Evolutionary conservation across 2,329 filamentous ascomycete genomes (phyloP).

Genomic region (Nakataea oryzae): DNA sequence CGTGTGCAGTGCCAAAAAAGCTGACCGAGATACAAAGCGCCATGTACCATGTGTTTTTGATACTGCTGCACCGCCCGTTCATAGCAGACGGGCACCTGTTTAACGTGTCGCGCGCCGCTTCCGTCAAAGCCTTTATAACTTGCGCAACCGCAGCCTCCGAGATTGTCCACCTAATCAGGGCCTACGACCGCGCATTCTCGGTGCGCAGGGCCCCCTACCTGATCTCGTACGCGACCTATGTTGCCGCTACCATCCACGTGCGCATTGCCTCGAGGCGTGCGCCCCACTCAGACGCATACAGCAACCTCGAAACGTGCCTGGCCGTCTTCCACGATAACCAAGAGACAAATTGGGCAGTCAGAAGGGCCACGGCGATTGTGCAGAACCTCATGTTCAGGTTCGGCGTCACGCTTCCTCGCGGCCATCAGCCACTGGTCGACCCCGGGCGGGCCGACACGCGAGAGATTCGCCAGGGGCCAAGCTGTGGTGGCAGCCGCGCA

Average conservation of each 20-base stretch:
- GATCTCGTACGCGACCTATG: conserved; percentile 44
- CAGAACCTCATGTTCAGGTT: conserved; percentile 33
- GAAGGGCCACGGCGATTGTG: conserved; percentile 32
- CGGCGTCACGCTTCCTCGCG: conserved; percentile 16
- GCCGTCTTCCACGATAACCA: conserved; percentile 36
- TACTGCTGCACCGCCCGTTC: conserved; percentile 33
- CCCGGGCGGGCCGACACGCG: neutral
- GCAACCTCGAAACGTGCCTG: conserved; percentile 30
- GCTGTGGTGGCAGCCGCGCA: no score
- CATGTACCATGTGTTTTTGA: conserved; percentile 28
- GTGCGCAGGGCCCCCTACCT: conserved; percentile 37
- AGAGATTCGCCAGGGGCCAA: no score
- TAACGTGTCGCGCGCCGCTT: neutral
- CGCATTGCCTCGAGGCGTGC: conserved; percentile 36
- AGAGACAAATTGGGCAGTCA: conserved; percentile 37
- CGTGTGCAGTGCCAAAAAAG: neutral
- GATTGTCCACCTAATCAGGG: conserved; percentile 10
- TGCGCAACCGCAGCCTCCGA: conserved; percentile 22
- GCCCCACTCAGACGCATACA: conserved; percentile 25
- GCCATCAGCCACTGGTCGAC: neutral
- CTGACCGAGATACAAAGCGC: neutral
- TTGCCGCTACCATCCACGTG: conserved; percentile 39
- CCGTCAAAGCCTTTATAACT: conserved; percentile 7
- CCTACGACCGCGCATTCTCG: conserved; percentile 26
- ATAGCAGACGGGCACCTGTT: conserved; percentile 10